Conservation (phyloP, 352 stramenopile species). For the Pythium monospermum region DNA sequence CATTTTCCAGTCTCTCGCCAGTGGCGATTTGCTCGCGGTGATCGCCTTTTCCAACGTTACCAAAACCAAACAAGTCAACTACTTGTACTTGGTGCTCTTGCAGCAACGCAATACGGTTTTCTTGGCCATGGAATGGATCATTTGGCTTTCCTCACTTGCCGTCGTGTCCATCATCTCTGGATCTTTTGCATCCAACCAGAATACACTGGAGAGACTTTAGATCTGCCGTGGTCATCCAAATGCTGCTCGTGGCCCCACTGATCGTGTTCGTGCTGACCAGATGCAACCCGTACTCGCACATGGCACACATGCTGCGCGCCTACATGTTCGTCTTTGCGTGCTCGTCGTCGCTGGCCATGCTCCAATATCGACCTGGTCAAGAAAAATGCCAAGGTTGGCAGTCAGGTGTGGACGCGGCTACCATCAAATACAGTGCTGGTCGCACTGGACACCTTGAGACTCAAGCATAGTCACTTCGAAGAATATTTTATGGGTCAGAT, state of each 20-base stretch:
- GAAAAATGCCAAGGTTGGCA: no score
- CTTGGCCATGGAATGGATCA: constrained; percentile 62
- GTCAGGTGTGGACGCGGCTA: no score
- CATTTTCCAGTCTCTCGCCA: constrained; percentile 45
- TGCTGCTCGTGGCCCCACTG: constrained; percentile 49
- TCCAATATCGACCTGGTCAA: no score
- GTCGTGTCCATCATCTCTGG: constrained; percentile 63
- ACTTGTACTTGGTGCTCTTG: constrained; percentile 57
- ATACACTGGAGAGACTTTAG: constrained; percentile 30
- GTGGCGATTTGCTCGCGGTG: constrained; percentile 45
- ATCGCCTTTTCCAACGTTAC: constrained; percentile 70
- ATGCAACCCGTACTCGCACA: constrained; percentile 67
- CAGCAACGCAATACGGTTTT: constrained; percentile 75
- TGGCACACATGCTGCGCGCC: constrained; percentile 53
- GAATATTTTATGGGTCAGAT: not conserved
- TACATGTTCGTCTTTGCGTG: constrained; percentile 67
- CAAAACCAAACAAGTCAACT: constrained; percentile 54
- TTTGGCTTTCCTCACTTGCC: constrained; percentile 55
- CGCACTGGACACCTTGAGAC: no score
- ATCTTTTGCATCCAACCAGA: constrained; percentile 44
- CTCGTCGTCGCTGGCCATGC: constrained; percentile 62
- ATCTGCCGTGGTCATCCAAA: constrained; percentile 29
- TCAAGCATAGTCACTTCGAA: no score
- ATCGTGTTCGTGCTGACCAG: constrained; percentile 64
- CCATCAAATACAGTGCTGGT: no score